Evolutionary conservation across 2,329 filamentous ascomycete genomes (phyloP).

Genomic region (Ascochyta rabiei): DNA sequence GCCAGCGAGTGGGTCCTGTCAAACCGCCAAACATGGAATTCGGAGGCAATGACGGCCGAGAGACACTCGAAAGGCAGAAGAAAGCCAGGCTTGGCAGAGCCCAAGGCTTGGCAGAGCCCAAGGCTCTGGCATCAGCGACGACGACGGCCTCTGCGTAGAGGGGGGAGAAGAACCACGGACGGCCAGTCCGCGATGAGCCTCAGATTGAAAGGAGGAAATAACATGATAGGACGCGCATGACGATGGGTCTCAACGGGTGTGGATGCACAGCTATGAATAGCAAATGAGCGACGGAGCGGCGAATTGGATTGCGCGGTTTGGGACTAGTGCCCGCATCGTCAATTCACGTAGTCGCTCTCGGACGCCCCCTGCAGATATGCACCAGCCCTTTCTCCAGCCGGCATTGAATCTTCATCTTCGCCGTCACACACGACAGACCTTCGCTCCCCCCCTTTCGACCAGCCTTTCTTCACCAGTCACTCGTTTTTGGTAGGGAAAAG

Average conservation of each 20-base stretch:
- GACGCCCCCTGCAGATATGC: constrained; percentile 14
- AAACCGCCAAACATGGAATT: constrained; percentile 8
- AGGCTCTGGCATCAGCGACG: not conserved
- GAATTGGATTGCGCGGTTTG: constrained; percentile 12
- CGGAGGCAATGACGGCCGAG: constrained; percentile 1
- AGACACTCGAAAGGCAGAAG: not conserved
- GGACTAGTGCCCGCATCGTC: constrained; percentile 15
- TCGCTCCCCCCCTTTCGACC: constrained; percentile 5
- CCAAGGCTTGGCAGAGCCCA: not conserved
- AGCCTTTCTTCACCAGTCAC: constrained; percentile 42
- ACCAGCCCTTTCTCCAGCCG: constrained; percentile 17
- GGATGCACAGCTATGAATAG: constrained; percentile 14
- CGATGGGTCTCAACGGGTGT: constrained; percentile 15
- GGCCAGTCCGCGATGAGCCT: not conserved
- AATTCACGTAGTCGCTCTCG: constrained; percentile 11
- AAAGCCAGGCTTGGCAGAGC: not conserved
- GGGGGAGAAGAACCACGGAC: not conserved
- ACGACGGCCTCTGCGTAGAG: no score
- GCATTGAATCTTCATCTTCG: not conserved
- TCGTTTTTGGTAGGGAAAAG: constrained; percentile 41
- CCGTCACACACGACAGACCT: not conserved
- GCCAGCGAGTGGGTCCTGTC: not conserved
- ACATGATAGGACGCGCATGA: constrained; percentile 15
- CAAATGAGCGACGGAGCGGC: constrained; percentile 8
- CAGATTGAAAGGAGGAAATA: constrained; percentile 1